A percentile compares a stretch with the other conserved stretches of the same genome.
phyloP scores from a whole-genome alignment of 768 basidiomycete species.

The Boletus edulis region DNA sequence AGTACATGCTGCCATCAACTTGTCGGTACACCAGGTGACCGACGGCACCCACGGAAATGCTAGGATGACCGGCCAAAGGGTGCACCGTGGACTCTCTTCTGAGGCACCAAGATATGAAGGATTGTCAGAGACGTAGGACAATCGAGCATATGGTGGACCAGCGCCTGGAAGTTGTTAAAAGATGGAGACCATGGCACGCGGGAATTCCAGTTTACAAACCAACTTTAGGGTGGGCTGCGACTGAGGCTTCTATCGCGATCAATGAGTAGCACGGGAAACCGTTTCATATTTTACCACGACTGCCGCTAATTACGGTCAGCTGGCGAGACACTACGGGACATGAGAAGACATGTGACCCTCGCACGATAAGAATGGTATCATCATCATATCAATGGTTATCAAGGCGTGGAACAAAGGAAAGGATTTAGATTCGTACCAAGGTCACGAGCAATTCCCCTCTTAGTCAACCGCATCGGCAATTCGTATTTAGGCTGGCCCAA shows the following conservation, averaged over 20 bases:
- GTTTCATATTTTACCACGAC: background rate
- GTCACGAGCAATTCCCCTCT: conserved; percentile 13
- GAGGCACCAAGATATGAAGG: conserved; percentile 55
- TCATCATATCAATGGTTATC: background rate
- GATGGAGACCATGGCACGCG: conserved; percentile 33
- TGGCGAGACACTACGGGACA: background rate
- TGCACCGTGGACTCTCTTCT: conserved; percentile 48
- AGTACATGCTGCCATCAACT: background rate
- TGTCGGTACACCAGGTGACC: conserved; percentile 69
- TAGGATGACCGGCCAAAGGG: conserved; percentile 61
- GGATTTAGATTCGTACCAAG: background rate
- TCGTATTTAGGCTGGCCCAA: conserved; percentile 6
- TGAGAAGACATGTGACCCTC: too few relatives aligned
- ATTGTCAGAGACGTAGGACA: conserved; percentile 38
- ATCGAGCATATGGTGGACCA: conserved; percentile 55
- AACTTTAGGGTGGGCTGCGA: conserved; percentile 47
- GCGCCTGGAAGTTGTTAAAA: conserved; percentile 67
- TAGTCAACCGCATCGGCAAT: conserved; percentile 6
- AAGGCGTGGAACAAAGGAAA: too few relatives aligned
- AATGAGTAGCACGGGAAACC: background rate
- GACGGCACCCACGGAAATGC: conserved; percentile 41
- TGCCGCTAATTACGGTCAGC: too few relatives aligned
- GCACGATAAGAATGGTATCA: background rate
- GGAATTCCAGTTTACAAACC: conserved; percentile 3
- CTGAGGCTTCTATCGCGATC: too few relatives aligned